These are phyloP conservation scores for Blakeslea trispora DNA, from an alignment of 371 early-diverging fungal species.

Conservation along the genomic window DNA sequence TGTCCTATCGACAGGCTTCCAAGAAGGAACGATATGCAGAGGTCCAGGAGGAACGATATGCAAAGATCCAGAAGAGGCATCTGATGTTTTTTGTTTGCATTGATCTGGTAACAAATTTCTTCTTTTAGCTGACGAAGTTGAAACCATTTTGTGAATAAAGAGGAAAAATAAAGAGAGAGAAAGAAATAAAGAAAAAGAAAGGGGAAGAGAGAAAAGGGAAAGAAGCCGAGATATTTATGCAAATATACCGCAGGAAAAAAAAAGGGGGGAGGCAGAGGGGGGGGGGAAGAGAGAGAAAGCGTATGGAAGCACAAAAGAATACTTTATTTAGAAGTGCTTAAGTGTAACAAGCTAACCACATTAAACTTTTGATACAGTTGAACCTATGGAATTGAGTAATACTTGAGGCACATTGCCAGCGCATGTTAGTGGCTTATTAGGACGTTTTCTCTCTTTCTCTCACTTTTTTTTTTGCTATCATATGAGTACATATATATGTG, in stretches of 20 bases:
- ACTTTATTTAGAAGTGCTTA: not conserved
- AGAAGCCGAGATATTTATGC: not conserved
- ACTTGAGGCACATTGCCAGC: no score
- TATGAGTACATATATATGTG: no score
- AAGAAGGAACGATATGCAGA: slow-evolving; percentile 27
- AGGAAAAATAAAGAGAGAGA: not conserved
- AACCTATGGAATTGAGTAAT: no score
- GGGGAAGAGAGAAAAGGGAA: slow-evolving; percentile 4
- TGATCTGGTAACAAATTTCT: not conserved
- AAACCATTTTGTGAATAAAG: not conserved
- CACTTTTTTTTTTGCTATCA: no score
- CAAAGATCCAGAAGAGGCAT: slow-evolving; percentile 16
- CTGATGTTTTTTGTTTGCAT: not conserved
- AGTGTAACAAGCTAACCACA: not conserved
- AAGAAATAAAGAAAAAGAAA: slow-evolving; percentile 10
- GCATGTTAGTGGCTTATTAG: no score
- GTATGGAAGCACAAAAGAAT: slow-evolving; percentile 1
- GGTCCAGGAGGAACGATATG: slow-evolving; percentile 22
- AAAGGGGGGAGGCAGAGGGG: not conserved
- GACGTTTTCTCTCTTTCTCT: no score
- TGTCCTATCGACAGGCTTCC: slow-evolving; percentile 44
- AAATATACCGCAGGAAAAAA: slow-evolving; percentile 5
- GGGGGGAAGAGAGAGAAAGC: not conserved
- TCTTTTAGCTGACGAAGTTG: slow-evolving; percentile 6
- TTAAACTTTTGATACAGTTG: not conserved